Evolutionary conservation across 2,329 filamentous ascomycete species (phyloP), one percentile per base, ranked within the genome.

Genomic region (Botrytis aclada): DNA sequence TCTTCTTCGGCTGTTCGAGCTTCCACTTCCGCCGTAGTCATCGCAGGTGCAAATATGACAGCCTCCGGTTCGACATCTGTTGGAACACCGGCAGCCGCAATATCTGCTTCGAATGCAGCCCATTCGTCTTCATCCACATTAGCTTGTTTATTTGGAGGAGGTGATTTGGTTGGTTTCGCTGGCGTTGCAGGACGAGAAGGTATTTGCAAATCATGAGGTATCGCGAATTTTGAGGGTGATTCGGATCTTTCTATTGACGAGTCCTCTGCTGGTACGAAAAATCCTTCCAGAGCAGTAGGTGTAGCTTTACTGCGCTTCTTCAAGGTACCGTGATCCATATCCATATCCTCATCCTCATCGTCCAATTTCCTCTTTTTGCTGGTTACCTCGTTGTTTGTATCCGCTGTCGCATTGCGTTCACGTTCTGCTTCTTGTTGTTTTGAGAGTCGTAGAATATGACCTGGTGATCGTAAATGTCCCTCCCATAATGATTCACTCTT

Each of bases 21-120:
- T 0, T 87, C 89, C 0, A 91, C 76, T 77, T 93, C 88, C 7
- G 88, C 88, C 0, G 88, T 86, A 3, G 89, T 88, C 80, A 94
- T 84, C 4, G 90, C 91, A 0, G 90, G 89, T 0, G 91, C 92
- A 2, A 87, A 90, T 75, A 94, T 93, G 4, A 89, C 88, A 10
- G 88, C 89, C 73, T 87, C 85, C 43, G 74, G 77, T 43, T 76
- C 76, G 25, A 74, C 60, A 43, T 75, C 74, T 22, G 83, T 78
- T 3, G 79, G 79, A 41, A 81, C 77, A 37, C 84, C 80, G 43
- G 84, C 83, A 29, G 79, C 79, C 12, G 89, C 91, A 72, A 97
- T 90, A 71, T 97, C 93, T 4, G 92, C 92, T 80, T 97, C 92
- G 80, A 97, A 97, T 14, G 93, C 93, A 2, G 93, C 92, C 92